Percentiles rank a stretch among this genome's conserved stretches.
These are phyloP conservation scores for Dioscorea cayenensis DNA, from an alignment of 116 monocot genomes.

Conservation along the genomic window DNA sequence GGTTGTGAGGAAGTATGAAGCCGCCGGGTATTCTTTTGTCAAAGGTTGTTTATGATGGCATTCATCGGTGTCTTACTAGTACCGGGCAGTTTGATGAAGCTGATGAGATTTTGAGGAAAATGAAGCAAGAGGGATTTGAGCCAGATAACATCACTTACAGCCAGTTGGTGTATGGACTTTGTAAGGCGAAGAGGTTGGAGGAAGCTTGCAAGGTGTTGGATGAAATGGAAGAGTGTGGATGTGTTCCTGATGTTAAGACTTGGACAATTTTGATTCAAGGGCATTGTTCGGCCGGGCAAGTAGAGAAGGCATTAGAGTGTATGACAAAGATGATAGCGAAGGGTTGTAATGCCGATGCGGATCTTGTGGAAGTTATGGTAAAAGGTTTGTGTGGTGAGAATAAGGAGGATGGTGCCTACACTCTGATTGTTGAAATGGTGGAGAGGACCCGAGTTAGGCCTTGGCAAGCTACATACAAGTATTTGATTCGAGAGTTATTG, in stretches of 20 bases:
- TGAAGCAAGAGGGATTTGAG: slow-evolving; percentile 58
- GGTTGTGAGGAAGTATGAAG: slow-evolving; percentile 70
- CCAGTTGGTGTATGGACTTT: slow-evolving; percentile 83
- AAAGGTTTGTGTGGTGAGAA: slow-evolving; percentile 50
- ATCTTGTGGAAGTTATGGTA: slow-evolving; percentile 64
- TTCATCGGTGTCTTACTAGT: slow-evolving; percentile 70
- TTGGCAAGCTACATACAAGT: slow-evolving; percentile 77
- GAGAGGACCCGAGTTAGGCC: slow-evolving; percentile 44
- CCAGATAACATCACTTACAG: slow-evolving; percentile 94
- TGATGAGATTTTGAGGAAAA: slow-evolving; percentile 53
- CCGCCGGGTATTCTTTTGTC: slow-evolving; percentile 49
- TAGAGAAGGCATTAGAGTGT: slow-evolving; percentile 52
- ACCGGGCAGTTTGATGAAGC: slow-evolving; percentile 63
- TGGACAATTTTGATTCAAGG: slow-evolving; percentile 92
- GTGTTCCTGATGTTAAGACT: slow-evolving; percentile 84
- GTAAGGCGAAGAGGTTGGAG: slow-evolving; percentile 67
- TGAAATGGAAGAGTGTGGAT: slow-evolving; percentile 54
- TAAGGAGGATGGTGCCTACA: slow-evolving; percentile 32
- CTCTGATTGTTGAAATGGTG: slow-evolving; percentile 51
- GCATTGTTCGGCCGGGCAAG: slow-evolving; percentile 46
- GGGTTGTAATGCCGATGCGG: slow-evolving; percentile 48
- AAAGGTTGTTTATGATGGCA: slow-evolving; percentile 82
- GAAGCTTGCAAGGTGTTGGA: slow-evolving; percentile 72
- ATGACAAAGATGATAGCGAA: slow-evolving; percentile 65
- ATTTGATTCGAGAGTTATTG: slow-evolving; percentile 57